Conservation (phyloP, 805 yeast species). For the Yamadazyma insecticola region DNA sequence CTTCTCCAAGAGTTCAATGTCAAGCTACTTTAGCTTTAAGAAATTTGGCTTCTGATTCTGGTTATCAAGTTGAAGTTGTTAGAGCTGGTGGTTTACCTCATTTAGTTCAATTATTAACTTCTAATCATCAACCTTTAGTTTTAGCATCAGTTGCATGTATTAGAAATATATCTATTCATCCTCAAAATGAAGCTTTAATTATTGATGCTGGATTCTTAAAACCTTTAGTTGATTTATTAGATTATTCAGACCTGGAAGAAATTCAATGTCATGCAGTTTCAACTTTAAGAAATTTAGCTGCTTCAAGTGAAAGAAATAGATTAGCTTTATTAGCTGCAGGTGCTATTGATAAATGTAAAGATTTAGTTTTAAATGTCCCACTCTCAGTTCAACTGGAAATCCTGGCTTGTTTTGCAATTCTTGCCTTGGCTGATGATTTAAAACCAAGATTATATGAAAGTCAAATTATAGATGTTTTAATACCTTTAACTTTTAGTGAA, state of each 20-base stretch:
- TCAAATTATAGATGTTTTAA: conserved; percentile 80
- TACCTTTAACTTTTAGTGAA: conserved; percentile 83
- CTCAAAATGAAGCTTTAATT: conserved; percentile 89
- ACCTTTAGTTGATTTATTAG: conserved; percentile 82
- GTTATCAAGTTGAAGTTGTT: conserved; percentile 93
- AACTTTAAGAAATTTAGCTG: conserved; percentile 92
- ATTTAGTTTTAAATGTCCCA: conserved; percentile 80
- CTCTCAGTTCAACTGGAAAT: conserved; percentile 92
- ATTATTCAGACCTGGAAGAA: conserved; percentile 85
- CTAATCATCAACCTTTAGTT: conserved; percentile 86
- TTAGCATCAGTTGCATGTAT: conserved; percentile 98
- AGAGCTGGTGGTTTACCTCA: conserved; percentile 94
- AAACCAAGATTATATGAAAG: conserved; percentile 78
- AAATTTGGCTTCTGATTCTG: conserved; percentile 92
- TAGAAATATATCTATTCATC: conserved; percentile 94
- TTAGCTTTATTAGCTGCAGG: conserved; percentile 90
- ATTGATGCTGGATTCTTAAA: conserved; percentile 95
- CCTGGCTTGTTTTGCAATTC: conserved; percentile 93
- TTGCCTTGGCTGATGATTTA: conserved; percentile 93
- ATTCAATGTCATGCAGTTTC: conserved; percentile 98
- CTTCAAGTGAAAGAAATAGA: conserved; percentile 89
- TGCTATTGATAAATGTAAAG: conserved; percentile 90
- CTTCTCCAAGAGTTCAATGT: conserved; percentile 93
- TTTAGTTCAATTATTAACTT: conserved; percentile 82
- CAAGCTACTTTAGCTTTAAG: conserved; percentile 96